These are phyloP conservation scores for Cadophora luteo-olivacea DNA, from an alignment of 2,329 filamentous ascomycete species.

Conservation along the genomic window DNA sequence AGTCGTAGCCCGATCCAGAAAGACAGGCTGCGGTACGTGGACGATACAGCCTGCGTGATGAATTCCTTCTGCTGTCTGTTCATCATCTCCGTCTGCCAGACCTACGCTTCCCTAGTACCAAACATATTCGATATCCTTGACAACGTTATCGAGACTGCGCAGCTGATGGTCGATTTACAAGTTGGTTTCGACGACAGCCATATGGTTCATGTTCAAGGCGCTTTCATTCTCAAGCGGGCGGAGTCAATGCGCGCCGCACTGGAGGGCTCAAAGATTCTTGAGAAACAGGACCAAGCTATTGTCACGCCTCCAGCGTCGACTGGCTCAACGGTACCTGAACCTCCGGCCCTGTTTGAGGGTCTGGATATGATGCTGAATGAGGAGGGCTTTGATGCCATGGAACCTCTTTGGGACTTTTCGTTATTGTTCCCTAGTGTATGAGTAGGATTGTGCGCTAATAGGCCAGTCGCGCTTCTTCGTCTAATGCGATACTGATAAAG, in stretches of 20 bases:
- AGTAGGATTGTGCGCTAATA: background rate
- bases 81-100: constrained; percentile 19
- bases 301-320: background rate
- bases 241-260: constrained; percentile 17
- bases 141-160: constrained; percentile 22
- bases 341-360: constrained; percentile 19
- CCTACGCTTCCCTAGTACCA: constrained; percentile 17
- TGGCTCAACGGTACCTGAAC: background rate
- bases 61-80: constrained; percentile 24
- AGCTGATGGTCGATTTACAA: constrained; percentile 24
- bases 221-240: constrained; percentile 16
- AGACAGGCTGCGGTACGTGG: constrained; percentile 23
- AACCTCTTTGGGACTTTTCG: constrained; percentile 26
- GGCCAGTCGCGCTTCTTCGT: background rate
- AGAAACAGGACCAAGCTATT: background rate
- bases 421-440: constrained; percentile 14
- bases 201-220: constrained; percentile 19
- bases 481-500: background rate
- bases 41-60: constrained; percentile 24
- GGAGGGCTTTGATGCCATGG: constrained; percentile 20
- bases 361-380: constrained; percentile 22
- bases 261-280: background rate
- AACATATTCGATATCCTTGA: constrained; percentile 22
- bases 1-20: constrained; percentile 22
- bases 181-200: constrained; percentile 1